Base-by-base conservation (phyloP, 2,329 filamentous ascomycete genomes). In the Bimuria novae-zelandiae region DNA sequence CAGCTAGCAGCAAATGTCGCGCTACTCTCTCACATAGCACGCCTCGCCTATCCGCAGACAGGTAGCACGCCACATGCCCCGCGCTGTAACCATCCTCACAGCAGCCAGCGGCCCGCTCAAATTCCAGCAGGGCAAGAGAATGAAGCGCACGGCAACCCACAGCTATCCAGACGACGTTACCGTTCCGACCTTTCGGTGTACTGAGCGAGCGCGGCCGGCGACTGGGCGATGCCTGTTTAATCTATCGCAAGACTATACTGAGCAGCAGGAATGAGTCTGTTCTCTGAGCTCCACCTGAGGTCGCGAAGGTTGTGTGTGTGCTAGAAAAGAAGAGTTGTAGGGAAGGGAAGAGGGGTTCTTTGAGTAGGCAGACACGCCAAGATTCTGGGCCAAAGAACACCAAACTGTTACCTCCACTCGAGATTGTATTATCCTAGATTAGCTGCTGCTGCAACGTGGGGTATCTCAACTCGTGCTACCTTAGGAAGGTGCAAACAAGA, bases 241-340 rank as follows among this genome's bases (percentile, higher is more conserved):
- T 80, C 30, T 81, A 65, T 75, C 78, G 78, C 78, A 74, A 75
- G 76, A 73, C 75, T 72, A 79, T 81, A 81, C 79, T 79, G 79
- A 80, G 77, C 77, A 76, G 65, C 73, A 78, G 78, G 78, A 78
- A 79, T 77, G 73, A 68, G 64, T 70, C 76, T 79, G 72, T 75
- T 79, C 77, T 62, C 76, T 75, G 73, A 76, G 77, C 79, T 80
- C 79, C 77, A 80, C 79, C 78, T 79, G 72, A 67, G 69, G 73
- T 73, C 76, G 78, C 78, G 77, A 75, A 67, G 25, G 30, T 43
- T 49, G 37, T 43, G 22, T 35, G 30, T 44, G 27, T 19, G 40
- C 27, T 44, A 7, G 35, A 49, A 32, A 45, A 37, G 30, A 44
- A 23, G 11, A 7, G 22, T 11, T 16, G 48, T 33, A 6, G 35